Percentiles rank a stretch among this genome's conserved stretches.
Conservation (phyloP, 2,329 filamentous ascomycete genomes). For the Coniella lustricola region DNA sequence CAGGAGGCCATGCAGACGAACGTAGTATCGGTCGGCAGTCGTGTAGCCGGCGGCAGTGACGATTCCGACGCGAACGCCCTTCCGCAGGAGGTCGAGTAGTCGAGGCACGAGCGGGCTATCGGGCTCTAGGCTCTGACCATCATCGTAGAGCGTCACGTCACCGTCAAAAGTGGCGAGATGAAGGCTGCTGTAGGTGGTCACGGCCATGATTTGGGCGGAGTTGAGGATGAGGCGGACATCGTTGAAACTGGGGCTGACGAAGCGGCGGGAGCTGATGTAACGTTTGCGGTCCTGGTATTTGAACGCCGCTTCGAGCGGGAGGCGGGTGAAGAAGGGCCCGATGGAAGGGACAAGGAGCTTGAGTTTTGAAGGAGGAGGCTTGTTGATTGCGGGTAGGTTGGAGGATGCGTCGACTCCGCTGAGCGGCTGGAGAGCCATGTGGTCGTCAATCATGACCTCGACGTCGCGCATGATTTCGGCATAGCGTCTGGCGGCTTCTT, state of each 20-base stretch:
- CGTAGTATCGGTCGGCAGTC: slow-evolving; percentile 78
- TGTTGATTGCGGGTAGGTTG: slow-evolving; percentile 20
- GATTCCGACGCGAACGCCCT: slow-evolving; percentile 81
- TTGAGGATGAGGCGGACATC: slow-evolving; percentile 90
- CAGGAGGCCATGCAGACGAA: slow-evolving; percentile 77
- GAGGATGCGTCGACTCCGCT: not conserved
- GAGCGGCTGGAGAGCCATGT: slow-evolving; percentile 51
- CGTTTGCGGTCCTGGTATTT: slow-evolving; percentile 80
- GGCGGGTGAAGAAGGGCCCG: slow-evolving; percentile 86
- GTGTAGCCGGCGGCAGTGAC: slow-evolving; percentile 96
- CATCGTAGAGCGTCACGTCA: slow-evolving; percentile 91
- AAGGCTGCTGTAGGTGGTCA: slow-evolving; percentile 66
- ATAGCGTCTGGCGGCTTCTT: slow-evolving; percentile 79
- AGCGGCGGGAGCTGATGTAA: slow-evolving; percentile 82
- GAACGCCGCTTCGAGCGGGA: slow-evolving; percentile 85
- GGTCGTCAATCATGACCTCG: slow-evolving; percentile 83
- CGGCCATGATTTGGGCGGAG: slow-evolving; percentile 86
- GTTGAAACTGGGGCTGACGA: slow-evolving; percentile 95
- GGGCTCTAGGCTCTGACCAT: slow-evolving; percentile 71
- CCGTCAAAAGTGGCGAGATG: slow-evolving; percentile 94
- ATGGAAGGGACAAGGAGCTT: slow-evolving; percentile 86
- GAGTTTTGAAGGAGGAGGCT: slow-evolving; percentile 74
- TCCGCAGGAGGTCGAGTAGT: slow-evolving; percentile 63
- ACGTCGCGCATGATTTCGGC: slow-evolving; percentile 90
- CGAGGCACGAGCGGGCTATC: slow-evolving; percentile 69